These are phyloP conservation scores for Linnemannia exigua DNA, from an alignment of 192 early-diverging fungal genomes.

Conservation along the genomic window DNA sequence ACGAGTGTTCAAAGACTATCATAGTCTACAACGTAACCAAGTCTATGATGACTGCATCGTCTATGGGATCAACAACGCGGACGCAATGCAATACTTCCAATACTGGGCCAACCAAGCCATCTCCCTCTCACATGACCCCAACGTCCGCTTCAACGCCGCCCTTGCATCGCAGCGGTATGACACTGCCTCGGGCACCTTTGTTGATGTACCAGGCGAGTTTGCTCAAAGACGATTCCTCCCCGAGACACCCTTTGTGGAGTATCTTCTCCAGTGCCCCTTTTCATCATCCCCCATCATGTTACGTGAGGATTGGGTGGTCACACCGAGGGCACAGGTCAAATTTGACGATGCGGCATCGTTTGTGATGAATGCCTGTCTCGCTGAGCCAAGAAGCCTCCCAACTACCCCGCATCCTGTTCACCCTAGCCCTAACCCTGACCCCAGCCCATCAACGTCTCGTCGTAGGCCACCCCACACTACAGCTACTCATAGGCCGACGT, in stretches of 20 bases:
- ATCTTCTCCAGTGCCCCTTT: background rate
- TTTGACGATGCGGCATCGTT: background rate
- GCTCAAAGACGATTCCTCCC: background rate
- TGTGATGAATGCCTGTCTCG: background rate
- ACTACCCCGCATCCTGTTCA: too few species aligned
- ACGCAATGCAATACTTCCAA: too few species aligned
- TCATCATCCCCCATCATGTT: background rate
- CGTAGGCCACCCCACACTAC: too few species aligned
- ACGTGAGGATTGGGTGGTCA: background rate
- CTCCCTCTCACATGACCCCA: slow-evolving; percentile 13
- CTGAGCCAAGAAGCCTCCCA: too few species aligned
- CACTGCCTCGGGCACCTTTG: background rate
- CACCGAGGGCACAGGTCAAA: background rate
- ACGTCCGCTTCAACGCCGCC: slow-evolving; percentile 28
- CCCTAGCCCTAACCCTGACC: too few species aligned
- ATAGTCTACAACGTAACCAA: too few species aligned
- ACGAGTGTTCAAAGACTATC: too few species aligned
- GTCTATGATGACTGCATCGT: too few species aligned
- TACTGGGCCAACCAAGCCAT: too few species aligned
- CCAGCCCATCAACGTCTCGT: too few species aligned
- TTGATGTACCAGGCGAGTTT: background rate
- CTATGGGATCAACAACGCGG: too few species aligned
- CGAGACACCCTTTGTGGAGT: background rate
- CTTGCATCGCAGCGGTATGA: background rate
- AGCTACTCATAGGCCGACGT: too few species aligned